These are phyloP conservation scores for Pelargonium australe DNA, from an alignment of 441 rosid species.

Conservation along the genomic window DNA sequence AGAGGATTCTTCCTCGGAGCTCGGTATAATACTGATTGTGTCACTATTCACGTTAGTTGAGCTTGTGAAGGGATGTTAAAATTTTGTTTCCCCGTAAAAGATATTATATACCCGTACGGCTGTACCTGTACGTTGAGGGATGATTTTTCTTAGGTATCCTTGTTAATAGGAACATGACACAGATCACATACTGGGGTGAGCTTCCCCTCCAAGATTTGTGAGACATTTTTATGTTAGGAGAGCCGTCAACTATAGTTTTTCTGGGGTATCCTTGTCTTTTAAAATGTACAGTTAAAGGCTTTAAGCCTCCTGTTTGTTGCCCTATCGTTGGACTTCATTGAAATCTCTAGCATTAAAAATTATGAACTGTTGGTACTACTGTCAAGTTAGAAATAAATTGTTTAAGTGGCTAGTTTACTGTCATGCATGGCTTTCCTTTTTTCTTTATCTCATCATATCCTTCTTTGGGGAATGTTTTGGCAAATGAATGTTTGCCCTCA, in stretches of 20 bases:
- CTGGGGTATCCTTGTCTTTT: neutral
- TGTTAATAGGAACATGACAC: neutral
- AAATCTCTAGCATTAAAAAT: neutral
- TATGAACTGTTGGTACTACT: neutral
- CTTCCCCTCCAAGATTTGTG: neutral
- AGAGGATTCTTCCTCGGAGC: neutral
- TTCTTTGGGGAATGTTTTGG: slow-evolving; percentile 14
- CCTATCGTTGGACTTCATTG: neutral
- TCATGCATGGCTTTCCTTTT: neutral
- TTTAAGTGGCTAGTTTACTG: neutral
- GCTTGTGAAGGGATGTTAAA: neutral
- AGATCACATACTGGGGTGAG: neutral
- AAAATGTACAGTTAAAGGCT: neutral
- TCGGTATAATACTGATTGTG: neutral
- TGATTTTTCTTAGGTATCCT: neutral
- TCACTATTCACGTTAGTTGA: neutral
- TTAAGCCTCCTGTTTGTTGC: neutral
- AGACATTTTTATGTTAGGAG: neutral
- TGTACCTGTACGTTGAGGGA: neutral
- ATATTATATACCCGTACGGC: neutral
- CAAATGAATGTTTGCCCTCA: slow-evolving; percentile 39
- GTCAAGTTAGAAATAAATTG: neutral
- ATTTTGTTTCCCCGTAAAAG: neutral
- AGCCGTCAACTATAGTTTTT: neutral
- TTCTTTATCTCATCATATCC: slow-evolving; percentile 1